A percentile compares a stretch with the other conserved stretches of the same genome.
These are phyloP conservation scores for Stenogyne calaminthoides DNA, from an alignment of 305 asterid genomes.

Conservation along the genomic window DNA sequence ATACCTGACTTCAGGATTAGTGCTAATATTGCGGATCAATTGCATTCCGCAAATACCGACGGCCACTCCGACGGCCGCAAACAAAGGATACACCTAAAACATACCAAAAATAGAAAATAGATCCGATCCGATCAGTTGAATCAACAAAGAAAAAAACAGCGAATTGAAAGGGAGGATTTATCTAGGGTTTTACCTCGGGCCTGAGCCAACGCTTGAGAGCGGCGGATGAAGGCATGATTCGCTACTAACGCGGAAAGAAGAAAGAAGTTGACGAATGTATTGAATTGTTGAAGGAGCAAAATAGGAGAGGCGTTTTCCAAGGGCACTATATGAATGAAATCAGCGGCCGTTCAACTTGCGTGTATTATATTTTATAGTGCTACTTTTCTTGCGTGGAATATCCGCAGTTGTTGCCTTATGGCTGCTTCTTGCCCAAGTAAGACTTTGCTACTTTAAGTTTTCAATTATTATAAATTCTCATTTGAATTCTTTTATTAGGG, in stretches of 20 bases:
- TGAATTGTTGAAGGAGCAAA: neutral
- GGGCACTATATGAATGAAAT: too few relatives aligned
- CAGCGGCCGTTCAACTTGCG: too few relatives aligned
- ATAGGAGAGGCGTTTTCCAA: neutral
- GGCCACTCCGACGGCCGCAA: slow-evolving; percentile 81
- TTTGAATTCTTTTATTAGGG: too few relatives aligned
- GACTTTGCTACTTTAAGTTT: too few relatives aligned
- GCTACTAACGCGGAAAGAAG: slow-evolving; percentile 26
- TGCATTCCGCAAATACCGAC: slow-evolving; percentile 93
- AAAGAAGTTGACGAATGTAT: neutral
- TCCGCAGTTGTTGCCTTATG: slow-evolving; percentile 1
- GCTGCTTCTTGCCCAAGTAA: slow-evolving; percentile 15
- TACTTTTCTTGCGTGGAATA: slow-evolving; percentile 21
- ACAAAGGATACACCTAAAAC: slow-evolving; percentile 78
- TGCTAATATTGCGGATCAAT: slow-evolving; percentile 68
- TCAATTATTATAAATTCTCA: too few relatives aligned
- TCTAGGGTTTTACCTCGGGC: slow-evolving; percentile 73
- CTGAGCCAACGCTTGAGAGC: slow-evolving; percentile 77
- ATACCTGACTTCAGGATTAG: slow-evolving; percentile 97
- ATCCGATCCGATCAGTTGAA: slow-evolving; percentile 33
- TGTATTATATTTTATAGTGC: neutral
- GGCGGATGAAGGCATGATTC: slow-evolving; percentile 65
- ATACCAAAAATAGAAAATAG: slow-evolving; percentile 24
- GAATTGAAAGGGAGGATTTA: slow-evolving; percentile 9
- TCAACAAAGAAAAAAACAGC: neutral